Base-by-base conservation (phyloP, 2,329 filamentous ascomycete genomes). In the Microsporum ferrugineum region DNA sequence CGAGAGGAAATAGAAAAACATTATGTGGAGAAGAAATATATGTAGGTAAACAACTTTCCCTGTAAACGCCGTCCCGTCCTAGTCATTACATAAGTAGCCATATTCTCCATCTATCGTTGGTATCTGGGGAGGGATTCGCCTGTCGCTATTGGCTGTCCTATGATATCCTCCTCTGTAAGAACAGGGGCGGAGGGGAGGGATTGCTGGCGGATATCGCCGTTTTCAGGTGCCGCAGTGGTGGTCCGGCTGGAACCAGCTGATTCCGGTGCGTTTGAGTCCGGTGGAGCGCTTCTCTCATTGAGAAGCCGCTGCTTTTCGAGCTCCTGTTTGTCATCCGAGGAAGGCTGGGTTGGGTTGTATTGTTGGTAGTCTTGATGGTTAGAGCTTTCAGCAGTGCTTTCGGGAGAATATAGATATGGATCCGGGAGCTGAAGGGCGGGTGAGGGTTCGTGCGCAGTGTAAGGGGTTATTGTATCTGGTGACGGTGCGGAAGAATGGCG, bases 291-390 rank as follows among this genome's bases (percentile, higher is more conserved):
- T 5, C 82, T 83, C 67, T 87, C 81, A 58, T 79, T 76, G 63
- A 88, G 76, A n/a, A 89, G 72, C 41, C 85, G 78, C 61, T 77
- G 81, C 23, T 85, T 79, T 70, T 91, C 88, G 5, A 90, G 76
- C 70, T 95, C 89, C 66, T 86, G 84, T 71, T 95, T 94, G 71
- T 95, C 91, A 60, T 94, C 88, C 60, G 27, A 63, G 55, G 65
- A 23, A 38, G 7, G 6, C 39, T 17, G 33, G 6, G 14, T 59
- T 61, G 53, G 60, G 41, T 47, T n/a, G n/a, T 6, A 8, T 14
- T 57, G 55, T 39, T 57, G 55, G 34, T 39, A 17, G 6, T 36
- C 5, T 33, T 12, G 10, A 27, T 51, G 29, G 5, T 80, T 78
- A 17, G 78, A 77, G n/a, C 78, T 68, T 77, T 76, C 1, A 59